Base-by-base conservation (phyloP, 1,284 basidiomycete genomes). In the Pseudozyma tsukubaensis region DNA sequence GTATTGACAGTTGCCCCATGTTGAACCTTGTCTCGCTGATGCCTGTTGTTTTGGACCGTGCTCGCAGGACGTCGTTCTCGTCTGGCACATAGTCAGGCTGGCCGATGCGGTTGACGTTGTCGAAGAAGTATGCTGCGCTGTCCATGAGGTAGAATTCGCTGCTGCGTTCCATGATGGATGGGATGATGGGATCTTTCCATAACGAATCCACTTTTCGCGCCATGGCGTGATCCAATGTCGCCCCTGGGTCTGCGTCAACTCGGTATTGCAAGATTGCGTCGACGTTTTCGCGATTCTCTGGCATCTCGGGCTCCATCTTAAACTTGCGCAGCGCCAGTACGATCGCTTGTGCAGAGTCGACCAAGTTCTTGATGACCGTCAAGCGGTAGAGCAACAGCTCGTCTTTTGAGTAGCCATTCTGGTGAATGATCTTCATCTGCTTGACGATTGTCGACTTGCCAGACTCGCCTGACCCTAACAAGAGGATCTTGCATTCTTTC, bases 361-460 rank as follows among this genome's bases (percentile, higher is more conserved):
- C 62, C 13, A 83, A 43, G 50, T 83, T 83, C 59, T 83, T 83
- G 54, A 83, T 73, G 43, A 98, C 91, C 18, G 92, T 91, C 1
- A 91, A 89, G 40, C 92, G 88, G 86, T 90, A 97, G 2, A 90
- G 88, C 67, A 92, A 86, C 42, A 95, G 89, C 85, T 98, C 95
- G 1, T 93, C 89, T 21, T 86, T 85, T 0, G 90, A 90, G 86
- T 94, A 98, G 9, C 96, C 96, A 78, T 92, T 91, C 85, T 97
- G 94, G 85, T 97, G 94, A 67, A 98, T 96, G 74, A 98, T 97
- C 88, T 97, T 97, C 95, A 98, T 98, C 86, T 98, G 96, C 86
- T 97, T 98, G 50, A 97, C 94, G 75, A 98, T 94, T 0, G 95
- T 98, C 6, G 91, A 92, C 87, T 97, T 97, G 36, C 95, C 96